Percentiles rank a stretch among this genome's conserved stretches.
Conservation (phyloP, 176 grass and related monocot genomes). For the Calamus simplicifolius region DNA sequence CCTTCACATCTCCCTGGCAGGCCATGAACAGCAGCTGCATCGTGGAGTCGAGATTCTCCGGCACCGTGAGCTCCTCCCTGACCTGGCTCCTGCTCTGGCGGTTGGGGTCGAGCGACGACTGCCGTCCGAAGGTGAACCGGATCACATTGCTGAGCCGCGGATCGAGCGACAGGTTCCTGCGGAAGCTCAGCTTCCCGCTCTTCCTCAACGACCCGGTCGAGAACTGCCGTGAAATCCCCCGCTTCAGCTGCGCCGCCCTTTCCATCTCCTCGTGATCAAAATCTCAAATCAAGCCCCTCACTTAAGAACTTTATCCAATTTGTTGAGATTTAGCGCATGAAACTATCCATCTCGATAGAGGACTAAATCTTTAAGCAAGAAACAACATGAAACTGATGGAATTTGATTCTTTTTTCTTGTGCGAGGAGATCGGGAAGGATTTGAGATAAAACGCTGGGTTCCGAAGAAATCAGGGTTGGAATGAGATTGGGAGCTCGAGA, state of each 20-base stretch:
- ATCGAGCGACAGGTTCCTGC: constrained; percentile 56
- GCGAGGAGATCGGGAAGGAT: too few species aligned
- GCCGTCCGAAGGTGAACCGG: constrained; percentile 69
- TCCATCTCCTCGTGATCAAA: constrained; percentile 25
- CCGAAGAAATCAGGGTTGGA: background rate
- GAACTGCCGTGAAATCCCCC: constrained; percentile 60
- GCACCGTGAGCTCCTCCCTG: constrained; percentile 55
- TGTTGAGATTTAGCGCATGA: too few species aligned
- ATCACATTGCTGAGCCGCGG: constrained; percentile 30
- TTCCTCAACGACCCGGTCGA: constrained; percentile 56
- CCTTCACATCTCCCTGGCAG: constrained; percentile 60
- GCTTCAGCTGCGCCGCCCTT: constrained; percentile 18
- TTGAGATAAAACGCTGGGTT: too few species aligned
- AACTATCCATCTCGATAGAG: too few species aligned
- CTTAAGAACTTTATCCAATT: too few species aligned
- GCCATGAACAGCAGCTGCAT: constrained; percentile 96
- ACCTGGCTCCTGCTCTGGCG: constrained; percentile 31
- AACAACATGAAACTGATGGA: too few species aligned
- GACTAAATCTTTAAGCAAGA: too few species aligned
- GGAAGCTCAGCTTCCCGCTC: constrained; percentile 39
- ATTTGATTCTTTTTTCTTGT: too few species aligned
- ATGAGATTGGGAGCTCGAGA: constrained; percentile 41
- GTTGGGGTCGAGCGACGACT: constrained; percentile 90
- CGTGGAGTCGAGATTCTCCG: constrained; percentile 70
- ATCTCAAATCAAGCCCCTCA: too few species aligned